phyloP scores from a whole-genome alignment of 2,329 filamentous ascomycete genomes.

The Penicillium sp. region DNA sequence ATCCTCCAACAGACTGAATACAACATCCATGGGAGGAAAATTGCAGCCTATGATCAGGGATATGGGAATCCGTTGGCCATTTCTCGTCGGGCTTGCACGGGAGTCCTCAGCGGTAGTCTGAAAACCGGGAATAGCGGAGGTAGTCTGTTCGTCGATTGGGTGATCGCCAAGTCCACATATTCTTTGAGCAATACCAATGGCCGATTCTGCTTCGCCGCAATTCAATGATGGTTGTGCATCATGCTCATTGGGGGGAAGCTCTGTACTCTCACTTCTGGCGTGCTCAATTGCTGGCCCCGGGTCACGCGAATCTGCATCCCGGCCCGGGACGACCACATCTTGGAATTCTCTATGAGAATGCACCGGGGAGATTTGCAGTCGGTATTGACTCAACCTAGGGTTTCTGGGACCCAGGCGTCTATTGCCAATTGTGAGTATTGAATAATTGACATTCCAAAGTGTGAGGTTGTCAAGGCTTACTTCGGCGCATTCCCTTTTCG shows the following conservation, averaged over 20 bases:
- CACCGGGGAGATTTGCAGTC: background rate
- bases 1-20: conserved; percentile 39
- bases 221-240: conserved; percentile 11
- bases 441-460: background rate
- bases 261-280: background rate
- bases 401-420: background rate
- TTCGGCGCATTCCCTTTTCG: conserved; percentile 10
- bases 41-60: conserved; percentile 28
- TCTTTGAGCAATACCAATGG: conserved; percentile 37
- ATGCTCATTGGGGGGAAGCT: background rate
- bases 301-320: background rate
- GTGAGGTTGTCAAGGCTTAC: conserved; percentile 2
- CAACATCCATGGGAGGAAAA: conserved; percentile 31
- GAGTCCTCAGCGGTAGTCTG: conserved; percentile 11
- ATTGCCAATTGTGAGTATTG: background rate
- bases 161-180: conserved; percentile 32
- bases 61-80: conserved; percentile 26
- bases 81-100: conserved; percentile 3
- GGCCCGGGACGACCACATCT: background rate
- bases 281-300: background rate
- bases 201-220: conserved; percentile 36
- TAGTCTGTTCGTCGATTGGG: conserved; percentile 31
- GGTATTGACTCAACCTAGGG: background rate
- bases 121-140: conserved; percentile 39
- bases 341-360: background rate